These are phyloP conservation scores for Acidiella bohemica DNA, from an alignment of 495 filamentous ascomycete species.

Conservation along the genomic window DNA sequence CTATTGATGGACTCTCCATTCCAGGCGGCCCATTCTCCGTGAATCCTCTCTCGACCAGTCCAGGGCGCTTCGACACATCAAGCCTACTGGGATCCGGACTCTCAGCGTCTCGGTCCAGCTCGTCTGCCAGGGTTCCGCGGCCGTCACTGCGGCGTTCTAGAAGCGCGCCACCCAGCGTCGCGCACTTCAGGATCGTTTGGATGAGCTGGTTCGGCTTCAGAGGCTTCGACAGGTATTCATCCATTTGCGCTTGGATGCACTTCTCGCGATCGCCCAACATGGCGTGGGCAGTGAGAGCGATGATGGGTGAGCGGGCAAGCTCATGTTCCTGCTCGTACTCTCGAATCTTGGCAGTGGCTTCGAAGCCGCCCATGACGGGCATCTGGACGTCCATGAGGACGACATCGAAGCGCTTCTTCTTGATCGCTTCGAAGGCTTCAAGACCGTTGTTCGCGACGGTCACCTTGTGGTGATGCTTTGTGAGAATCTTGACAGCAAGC, in stretches of 20 bases:
- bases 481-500: constrained; percentile 88
- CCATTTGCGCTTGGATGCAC: constrained; percentile 97
- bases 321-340: constrained; percentile 75
- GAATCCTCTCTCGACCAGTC: constrained; percentile 42
- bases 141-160: constrained; percentile 41
- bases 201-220: constrained; percentile 97
- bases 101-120: background rate
- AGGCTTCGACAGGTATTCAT: constrained; percentile 96
- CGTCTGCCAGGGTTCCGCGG: constrained; percentile 12
- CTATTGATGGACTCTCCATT: constrained; percentile 47
- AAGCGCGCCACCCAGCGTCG: constrained; percentile 75
- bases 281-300: constrained; percentile 93
- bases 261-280: constrained; percentile 99
- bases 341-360: constrained; percentile 92
- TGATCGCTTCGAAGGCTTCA: constrained; percentile 81
- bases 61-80: constrained; percentile 29
- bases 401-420: constrained; percentile 83
- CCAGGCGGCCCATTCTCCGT: constrained; percentile 49
- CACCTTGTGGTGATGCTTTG: constrained; percentile 95
- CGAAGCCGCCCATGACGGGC: constrained; percentile 99
- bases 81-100: background rate
- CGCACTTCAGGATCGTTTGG: constrained; percentile 83
- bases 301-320: constrained; percentile 78
- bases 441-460: constrained; percentile 91
- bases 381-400: constrained; percentile 99